Conservation (phyloP, 768 basidiomycete species). For the Hebeloma cylindrosporum region DNA sequence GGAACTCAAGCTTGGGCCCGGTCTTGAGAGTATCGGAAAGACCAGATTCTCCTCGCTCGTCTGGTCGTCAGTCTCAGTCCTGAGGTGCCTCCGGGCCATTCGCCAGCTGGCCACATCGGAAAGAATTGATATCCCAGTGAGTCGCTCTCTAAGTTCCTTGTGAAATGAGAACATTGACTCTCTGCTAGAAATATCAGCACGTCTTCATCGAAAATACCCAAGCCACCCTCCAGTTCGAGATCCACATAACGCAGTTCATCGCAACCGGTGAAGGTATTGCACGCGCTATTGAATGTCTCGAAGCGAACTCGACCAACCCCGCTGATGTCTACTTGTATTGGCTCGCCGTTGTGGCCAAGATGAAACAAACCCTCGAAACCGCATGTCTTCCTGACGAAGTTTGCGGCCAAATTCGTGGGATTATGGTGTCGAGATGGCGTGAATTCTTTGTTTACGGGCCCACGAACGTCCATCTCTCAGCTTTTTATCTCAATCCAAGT, state of each 20-base stretch:
- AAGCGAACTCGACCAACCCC: slow-evolving; percentile 25
- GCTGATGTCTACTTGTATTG: slow-evolving; percentile 37
- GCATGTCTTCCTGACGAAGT: slow-evolving; percentile 19
- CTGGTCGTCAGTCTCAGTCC: slow-evolving; percentile 17
- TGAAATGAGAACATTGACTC: too few species aligned
- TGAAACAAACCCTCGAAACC: slow-evolving; percentile 19
- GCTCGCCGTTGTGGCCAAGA: slow-evolving; percentile 29
- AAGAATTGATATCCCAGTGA: slow-evolving; percentile 9
- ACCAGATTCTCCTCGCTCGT: slow-evolving; percentile 22
- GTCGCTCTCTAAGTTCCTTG: too few species aligned
- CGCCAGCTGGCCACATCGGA: slow-evolving; percentile 7
- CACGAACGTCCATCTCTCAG: slow-evolving; percentile 29
- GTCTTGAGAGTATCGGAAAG: slow-evolving; percentile 28
- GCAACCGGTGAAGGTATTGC: slow-evolving; percentile 27
- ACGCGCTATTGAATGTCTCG: slow-evolving; percentile 31
- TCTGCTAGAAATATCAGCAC: slow-evolving; percentile 13
- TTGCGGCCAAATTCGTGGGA: slow-evolving; percentile 25
- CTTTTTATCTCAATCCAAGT: slow-evolving; percentile 36
- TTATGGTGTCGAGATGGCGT: slow-evolving; percentile 27
- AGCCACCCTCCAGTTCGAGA: slow-evolving; percentile 20
- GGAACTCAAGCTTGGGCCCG: slow-evolving; percentile 16
- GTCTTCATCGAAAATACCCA: slow-evolving; percentile 8
- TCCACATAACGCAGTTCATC: slow-evolving; percentile 24
- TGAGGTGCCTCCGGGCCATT: slow-evolving; percentile 15
- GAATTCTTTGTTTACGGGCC: slow-evolving; percentile 30